These are phyloP conservation scores for Phialocephala subalpina DNA, from an alignment of 2,329 filamentous ascomycete species.

Conservation along the genomic window DNA sequence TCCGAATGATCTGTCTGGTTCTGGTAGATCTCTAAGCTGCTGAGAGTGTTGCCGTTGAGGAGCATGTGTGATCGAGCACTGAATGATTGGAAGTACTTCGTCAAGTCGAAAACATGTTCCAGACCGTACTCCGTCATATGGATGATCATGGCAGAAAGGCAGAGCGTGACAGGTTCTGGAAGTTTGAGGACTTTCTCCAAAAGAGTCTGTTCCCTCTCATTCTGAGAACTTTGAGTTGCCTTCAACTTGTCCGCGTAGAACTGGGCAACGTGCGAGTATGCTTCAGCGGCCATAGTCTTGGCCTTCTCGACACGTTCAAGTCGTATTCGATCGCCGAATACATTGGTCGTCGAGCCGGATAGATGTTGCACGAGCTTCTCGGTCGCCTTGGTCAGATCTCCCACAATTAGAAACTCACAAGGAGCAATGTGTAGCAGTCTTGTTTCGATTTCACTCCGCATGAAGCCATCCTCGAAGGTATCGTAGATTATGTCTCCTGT, in stretches of 20 bases:
- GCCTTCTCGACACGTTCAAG: conserved; percentile 80
- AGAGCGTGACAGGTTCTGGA: conserved; percentile 86
- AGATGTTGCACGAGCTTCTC: conserved; percentile 93
- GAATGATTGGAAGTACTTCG: conserved; percentile 97
- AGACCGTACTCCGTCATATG: conserved; percentile 92
- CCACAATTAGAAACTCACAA: conserved; percentile 93
- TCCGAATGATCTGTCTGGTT: conserved; percentile 89
- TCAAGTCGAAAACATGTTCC: conserved; percentile 94
- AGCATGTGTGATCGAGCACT: conserved; percentile 95
- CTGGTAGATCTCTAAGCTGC: conserved; percentile 93
- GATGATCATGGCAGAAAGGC: conserved; percentile 94
- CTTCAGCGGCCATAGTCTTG: conserved; percentile 84
- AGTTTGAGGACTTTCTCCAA: conserved; percentile 88
- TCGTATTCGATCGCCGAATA: conserved; percentile 89
- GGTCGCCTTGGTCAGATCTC: conserved; percentile 86
- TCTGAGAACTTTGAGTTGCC: conserved; percentile 55
- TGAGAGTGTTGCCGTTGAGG: conserved; percentile 92
- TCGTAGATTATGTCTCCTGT: conserved; percentile 98
- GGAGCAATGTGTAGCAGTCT: conserved; percentile 94
- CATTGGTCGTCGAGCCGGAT: conserved; percentile 87
- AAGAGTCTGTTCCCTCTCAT: conserved; percentile 67
- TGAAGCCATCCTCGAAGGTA: conserved; percentile 95
- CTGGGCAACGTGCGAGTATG: conserved; percentile 87
- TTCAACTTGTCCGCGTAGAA: conserved; percentile 93
- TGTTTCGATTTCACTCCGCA: conserved; percentile 96